phyloP scores from a whole-genome alignment of 805 yeast species.

The Debaryomyces castellii region DNA sequence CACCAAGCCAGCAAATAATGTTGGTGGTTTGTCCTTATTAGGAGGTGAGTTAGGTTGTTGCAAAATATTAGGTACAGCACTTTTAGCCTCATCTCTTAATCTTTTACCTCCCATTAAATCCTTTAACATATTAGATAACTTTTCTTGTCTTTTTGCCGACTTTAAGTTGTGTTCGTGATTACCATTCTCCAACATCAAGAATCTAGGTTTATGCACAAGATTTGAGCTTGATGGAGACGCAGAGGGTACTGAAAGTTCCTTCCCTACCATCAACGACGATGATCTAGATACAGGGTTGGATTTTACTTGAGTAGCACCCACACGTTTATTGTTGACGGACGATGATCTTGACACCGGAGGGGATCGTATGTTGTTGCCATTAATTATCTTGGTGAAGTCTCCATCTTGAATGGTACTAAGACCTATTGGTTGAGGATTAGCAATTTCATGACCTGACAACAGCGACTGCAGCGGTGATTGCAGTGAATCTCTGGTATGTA shows the following conservation, averaged over 20 bases:
- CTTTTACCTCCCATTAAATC: slow-evolving; percentile 75
- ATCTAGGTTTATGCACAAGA: slow-evolving; percentile 40
- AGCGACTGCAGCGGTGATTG: slow-evolving; percentile 7
- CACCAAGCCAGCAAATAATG: slow-evolving; percentile 66
- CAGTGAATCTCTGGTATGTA: neutral
- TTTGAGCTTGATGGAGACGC: neutral
- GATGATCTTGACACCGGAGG: slow-evolving; percentile 17
- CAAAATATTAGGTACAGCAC: slow-evolving; percentile 67
- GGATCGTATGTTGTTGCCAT: slow-evolving; percentile 1
- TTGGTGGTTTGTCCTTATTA: slow-evolving; percentile 51
- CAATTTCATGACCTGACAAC: slow-evolving; percentile 6
- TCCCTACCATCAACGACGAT: slow-evolving; percentile 7
- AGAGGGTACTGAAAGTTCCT: neutral
- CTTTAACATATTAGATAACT: slow-evolving; percentile 69
- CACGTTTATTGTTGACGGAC: slow-evolving; percentile 9
- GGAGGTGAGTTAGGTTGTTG: slow-evolving; percentile 7
- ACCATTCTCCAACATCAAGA: slow-evolving; percentile 63
- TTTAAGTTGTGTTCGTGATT: slow-evolving; percentile 77
- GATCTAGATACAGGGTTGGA: slow-evolving; percentile 11
- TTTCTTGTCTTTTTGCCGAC: slow-evolving; percentile 77
- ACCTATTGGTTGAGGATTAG: slow-evolving; percentile 8
- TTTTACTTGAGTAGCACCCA: neutral
- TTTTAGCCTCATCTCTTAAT: slow-evolving; percentile 65
- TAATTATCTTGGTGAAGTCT: neutral
- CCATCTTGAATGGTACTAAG: neutral